These are phyloP conservation scores for Saposhnikovia divaricata DNA, from an alignment of 129 eudicot species.

Conservation along the genomic window DNA sequence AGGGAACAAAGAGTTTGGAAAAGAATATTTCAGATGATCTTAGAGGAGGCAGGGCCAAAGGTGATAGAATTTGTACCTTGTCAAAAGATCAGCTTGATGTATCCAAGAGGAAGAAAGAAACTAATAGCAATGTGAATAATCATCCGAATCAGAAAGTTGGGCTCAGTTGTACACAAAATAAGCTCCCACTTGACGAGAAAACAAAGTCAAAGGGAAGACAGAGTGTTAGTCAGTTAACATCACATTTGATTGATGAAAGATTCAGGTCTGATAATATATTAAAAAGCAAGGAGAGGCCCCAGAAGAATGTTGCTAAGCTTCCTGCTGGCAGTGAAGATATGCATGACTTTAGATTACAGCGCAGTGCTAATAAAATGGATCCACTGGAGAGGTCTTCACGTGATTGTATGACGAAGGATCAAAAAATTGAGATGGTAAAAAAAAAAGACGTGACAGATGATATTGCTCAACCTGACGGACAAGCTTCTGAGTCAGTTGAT, in stretches of 20 bases:
- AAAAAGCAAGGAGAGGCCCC: conserved; percentile 31
- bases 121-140: conserved; percentile 5
- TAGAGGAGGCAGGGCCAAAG: conserved; percentile 23
- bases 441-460: conserved; percentile 25
- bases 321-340: conserved; percentile 35
- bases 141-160: conserved; percentile 21
- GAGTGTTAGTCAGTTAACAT: conserved; percentile 15
- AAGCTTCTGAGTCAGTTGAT: conserved; percentile 22
- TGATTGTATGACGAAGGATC: conserved; percentile 22
- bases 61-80: conserved; percentile 21
- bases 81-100: conserved; percentile 30
- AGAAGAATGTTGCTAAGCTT: conserved; percentile 31
- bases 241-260: conserved; percentile 20
- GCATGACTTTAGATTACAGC: conserved; percentile 24
- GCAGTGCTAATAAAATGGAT: conserved; percentile 14
- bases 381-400: conserved; percentile 18
- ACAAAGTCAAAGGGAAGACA: conserved; percentile 33
- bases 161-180: conserved; percentile 14
- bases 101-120: conserved; percentile 21
- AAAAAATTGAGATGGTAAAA: conserved; percentile 26
- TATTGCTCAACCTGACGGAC: conserved; percentile 18
- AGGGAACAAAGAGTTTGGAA: conserved; percentile 13
- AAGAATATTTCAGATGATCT: conserved; percentile 35
- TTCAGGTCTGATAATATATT: conserved; percentile 19
- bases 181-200: conserved; percentile 28